Conservation (phyloP, 176 grass and related monocot species). For the Carex littledalei region DNA sequence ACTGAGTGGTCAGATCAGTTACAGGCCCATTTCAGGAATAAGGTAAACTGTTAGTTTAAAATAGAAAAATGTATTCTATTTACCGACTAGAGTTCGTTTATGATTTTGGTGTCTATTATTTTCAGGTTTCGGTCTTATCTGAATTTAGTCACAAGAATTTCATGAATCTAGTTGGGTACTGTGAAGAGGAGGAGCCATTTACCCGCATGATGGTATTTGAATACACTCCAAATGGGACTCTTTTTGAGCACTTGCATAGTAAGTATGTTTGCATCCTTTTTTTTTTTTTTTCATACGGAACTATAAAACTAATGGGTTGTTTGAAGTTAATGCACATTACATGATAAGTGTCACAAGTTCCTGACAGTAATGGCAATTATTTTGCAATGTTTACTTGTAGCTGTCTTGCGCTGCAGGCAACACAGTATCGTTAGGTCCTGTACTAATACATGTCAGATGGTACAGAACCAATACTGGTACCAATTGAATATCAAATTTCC, state of each 20-base stretch:
- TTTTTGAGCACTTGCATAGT: conserved; percentile 88
- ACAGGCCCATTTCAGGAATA: conserved; percentile 64
- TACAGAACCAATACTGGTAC: background rate
- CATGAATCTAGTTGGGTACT: conserved; percentile 79
- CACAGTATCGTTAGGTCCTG: conserved; percentile 13
- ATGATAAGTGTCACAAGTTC: background rate
- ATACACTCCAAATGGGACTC: conserved; percentile 80
- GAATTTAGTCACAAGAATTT: conserved; percentile 85
- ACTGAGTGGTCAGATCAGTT: conserved; percentile 44
- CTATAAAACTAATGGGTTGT: background rate
- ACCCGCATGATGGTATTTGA: conserved; percentile 88
- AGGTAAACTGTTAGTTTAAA: conserved; percentile 33
- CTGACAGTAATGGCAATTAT: background rate
- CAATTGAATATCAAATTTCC: background rate
- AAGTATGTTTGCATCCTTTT: conserved; percentile 24
- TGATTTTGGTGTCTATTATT: conserved; percentile 6
- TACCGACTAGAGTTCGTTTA: background rate
- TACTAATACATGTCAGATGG: background rate
- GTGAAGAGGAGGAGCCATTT: conserved; percentile 82
- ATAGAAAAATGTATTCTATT: background rate
- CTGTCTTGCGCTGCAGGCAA: background rate
- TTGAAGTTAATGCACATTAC: background rate
- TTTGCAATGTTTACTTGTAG: background rate
- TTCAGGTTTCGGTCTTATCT: conserved; percentile 51
- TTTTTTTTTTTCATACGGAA: background rate